Conservation (phyloP, 345 rosid species). For the Hevea brasiliensis region DNA sequence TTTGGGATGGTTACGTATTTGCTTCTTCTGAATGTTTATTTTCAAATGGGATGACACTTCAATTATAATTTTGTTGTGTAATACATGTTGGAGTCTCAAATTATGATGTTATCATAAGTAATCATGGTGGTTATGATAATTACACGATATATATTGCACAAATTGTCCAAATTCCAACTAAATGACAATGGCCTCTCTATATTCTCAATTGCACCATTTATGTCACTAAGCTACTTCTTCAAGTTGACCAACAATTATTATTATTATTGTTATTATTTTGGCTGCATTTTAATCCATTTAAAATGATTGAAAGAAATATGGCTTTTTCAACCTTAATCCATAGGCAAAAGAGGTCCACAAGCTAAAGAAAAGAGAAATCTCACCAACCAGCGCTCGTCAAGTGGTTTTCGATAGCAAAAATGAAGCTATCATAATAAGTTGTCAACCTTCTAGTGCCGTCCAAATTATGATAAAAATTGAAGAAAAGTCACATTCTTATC, state of each 20-base stretch:
- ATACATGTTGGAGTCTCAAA: not conserved
- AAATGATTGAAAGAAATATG: not conserved
- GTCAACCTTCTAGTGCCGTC: not conserved
- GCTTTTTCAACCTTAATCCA: not conserved
- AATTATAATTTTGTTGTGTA: not conserved
- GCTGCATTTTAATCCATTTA: too few relatives aligned
- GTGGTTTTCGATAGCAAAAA: not conserved
- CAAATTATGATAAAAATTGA: not conserved
- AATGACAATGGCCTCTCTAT: too few relatives aligned
- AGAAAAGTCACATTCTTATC: conserved; percentile 8
- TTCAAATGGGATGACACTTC: not conserved
- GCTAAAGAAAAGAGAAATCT: too few relatives aligned
- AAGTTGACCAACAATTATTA: conserved; percentile 19
- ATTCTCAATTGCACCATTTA: too few relatives aligned
- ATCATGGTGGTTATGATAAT: not conserved
- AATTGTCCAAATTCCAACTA: not conserved
- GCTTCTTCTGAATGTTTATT: not conserved
- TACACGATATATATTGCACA: not conserved
- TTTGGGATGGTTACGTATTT: not conserved
- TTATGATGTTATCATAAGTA: not conserved
- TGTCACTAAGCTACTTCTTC: not conserved
- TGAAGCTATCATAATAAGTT: not conserved
- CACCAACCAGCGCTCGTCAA: not conserved
- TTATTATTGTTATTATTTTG: not conserved
- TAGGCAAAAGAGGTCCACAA: not conserved